A percentile compares a stretch with the other conserved stretches of the same genome.
Conservation (phyloP, 2,329 filamentous ascomycete genomes). For the Camillea tinctor region DNA sequence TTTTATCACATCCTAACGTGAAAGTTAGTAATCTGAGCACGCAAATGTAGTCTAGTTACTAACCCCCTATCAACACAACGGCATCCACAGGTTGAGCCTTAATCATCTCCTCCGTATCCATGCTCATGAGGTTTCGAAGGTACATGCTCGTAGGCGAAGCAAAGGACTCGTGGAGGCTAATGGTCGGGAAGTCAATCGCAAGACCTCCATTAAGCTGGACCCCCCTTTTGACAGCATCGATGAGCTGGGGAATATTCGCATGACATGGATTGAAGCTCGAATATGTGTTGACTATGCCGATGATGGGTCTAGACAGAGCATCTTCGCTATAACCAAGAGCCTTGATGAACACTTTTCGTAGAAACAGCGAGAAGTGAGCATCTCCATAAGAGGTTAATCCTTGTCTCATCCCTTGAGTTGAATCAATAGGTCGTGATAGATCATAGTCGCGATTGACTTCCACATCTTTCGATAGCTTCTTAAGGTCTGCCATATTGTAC, state of each 20-base stretch:
- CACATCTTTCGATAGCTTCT: neutral
- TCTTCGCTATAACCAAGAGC: conserved; percentile 72
- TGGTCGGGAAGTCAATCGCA: conserved; percentile 72
- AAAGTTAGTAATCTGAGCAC: neutral
- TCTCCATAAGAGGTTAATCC: conserved; percentile 70
- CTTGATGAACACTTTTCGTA: conserved; percentile 77
- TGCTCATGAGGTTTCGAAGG: conserved; percentile 71
- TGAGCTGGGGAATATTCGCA: conserved; percentile 67
- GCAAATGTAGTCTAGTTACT: conserved; percentile 12
- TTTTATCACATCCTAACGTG: conserved; percentile 67
- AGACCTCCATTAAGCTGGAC: conserved; percentile 66
- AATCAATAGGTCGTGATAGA: conserved; percentile 51
- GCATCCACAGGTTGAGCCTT: conserved; percentile 69
- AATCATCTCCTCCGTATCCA: conserved; percentile 81
- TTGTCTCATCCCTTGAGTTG: conserved; percentile 55
- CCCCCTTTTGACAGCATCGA: conserved; percentile 68
- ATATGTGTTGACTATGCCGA: conserved; percentile 74
- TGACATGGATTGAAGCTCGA: conserved; percentile 75
- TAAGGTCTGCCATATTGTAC: neutral
- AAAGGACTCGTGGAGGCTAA: conserved; percentile 70
- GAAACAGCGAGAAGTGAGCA: conserved; percentile 71
- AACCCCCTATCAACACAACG: conserved; percentile 65
- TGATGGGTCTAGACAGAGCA: conserved; percentile 65
- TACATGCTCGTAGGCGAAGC: conserved; percentile 73
- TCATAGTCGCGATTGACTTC: conserved; percentile 53